phyloP scores from a whole-genome alignment of 495 filamentous ascomycete species.

The Pseudoneurospora amorphoporcata region DNA sequence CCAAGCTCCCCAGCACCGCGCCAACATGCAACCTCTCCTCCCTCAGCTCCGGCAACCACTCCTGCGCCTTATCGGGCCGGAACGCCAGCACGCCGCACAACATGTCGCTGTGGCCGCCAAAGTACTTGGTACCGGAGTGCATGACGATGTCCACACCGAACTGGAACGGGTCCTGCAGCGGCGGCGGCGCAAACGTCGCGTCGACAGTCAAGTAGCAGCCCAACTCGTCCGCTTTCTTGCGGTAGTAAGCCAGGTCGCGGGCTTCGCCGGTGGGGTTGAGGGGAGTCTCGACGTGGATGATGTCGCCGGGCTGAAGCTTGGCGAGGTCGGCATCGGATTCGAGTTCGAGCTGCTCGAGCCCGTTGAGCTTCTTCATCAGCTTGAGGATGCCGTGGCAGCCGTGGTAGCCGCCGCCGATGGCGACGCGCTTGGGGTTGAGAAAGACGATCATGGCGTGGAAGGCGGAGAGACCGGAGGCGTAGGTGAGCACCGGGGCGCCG shows the following conservation, averaged over 20 bases:
- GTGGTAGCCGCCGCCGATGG: constrained; percentile 80
- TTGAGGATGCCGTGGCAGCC: constrained; percentile 78
- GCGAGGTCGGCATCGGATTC: constrained; percentile 32
- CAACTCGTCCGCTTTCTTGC: constrained; percentile 54
- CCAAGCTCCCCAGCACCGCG: constrained; percentile 78
- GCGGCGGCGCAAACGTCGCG: constrained; percentile 86
- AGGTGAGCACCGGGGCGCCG: constrained; percentile 58
- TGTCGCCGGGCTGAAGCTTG: constrained; percentile 57
- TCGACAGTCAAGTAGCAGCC: constrained; percentile 80
- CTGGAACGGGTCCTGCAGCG: constrained; percentile 73
- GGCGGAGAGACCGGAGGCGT: constrained; percentile 75
- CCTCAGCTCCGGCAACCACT: constrained; percentile 47
- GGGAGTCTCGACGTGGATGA: constrained; percentile 87
- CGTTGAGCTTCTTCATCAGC: constrained; percentile 59
- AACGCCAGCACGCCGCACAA: constrained; percentile 75
- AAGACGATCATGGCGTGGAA: constrained; percentile 74
- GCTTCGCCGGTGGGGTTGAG: constrained; percentile 82
- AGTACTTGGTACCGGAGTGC: constrained; percentile 90
- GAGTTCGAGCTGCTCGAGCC: constrained; percentile 54
- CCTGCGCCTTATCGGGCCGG: constrained; percentile 22
- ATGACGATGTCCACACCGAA: constrained; percentile 76
- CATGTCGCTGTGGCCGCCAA: constrained; percentile 88
- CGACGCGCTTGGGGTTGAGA: constrained; percentile 66
- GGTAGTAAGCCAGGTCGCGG: constrained; percentile 56
- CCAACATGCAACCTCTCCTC: constrained; percentile 66